Evolutionary conservation across 148 eudicot genomes (phyloP), one percentile per base, ranked within the genome.

Genomic region (Arbutus unedo): DNA sequence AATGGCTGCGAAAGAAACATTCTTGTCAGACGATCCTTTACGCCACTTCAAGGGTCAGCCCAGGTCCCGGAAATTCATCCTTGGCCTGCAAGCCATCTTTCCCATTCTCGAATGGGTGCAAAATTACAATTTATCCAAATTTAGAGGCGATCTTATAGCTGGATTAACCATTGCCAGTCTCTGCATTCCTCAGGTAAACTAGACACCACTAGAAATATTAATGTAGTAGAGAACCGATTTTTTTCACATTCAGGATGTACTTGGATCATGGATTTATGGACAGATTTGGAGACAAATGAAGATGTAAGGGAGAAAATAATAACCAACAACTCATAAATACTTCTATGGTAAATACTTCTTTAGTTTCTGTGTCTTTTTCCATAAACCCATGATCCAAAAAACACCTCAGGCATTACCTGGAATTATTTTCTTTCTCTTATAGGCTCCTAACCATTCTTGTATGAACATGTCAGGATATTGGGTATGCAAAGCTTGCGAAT

Each of bases 91-190:
- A 71, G 91, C 95, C 41, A 79, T 93, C 16, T 93, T 93, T n/a
- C 97, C 97, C 23, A 92, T 93, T 73, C 87, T 93, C 3, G 88
- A 88, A 51, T 93, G 97, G 97, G 93, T 83, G 8, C 79, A 85
- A 75, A 66, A 78, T 56, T 93, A 93, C 75, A 88, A 84, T 83
- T 80, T 91, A 3, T 47, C 75, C 0, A 89, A 90, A 85, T 88
- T 93, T 81, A 83, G 82, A 82, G 93, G 93, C 7, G 97, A 93
- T 83, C 77, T 93, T 11, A 91, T 93, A 54, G 88, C 97, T 51
- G 97, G 97, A 31, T 83, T 92, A 43, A 93, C 97, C 23, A 93
- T 93, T 89, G 97, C 97, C 19, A 93, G 95, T 78, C 89, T 93
- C 25, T 92, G 95, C 78, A 91, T 93, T 49, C 97, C 97, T 85